Percentiles rank a stretch among this genome's conserved stretches.
These are phyloP conservation scores for Telopea speciosissima DNA, from an alignment of 177 flowering plant species.

Conservation along the genomic window DNA sequence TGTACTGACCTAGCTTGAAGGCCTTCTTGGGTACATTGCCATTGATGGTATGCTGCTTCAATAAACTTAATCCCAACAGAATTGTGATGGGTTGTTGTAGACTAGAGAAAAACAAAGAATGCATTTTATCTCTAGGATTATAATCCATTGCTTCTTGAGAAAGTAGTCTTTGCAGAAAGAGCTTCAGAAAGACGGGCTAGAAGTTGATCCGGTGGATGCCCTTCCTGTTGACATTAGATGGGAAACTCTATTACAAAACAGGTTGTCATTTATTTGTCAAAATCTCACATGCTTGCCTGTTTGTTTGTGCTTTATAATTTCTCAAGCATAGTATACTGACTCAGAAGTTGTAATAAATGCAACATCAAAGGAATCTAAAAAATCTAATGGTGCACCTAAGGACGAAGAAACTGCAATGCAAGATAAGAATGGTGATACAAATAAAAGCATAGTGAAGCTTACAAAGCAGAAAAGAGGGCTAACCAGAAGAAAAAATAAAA, in stretches of 20 bases:
- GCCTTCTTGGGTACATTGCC: too few species aligned
- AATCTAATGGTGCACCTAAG: constrained; percentile 19
- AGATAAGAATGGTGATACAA: constrained; percentile 21
- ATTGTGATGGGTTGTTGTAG: too few species aligned
- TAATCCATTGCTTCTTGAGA: constrained; percentile 8
- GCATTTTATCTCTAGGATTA: too few species aligned
- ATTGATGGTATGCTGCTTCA: too few species aligned
- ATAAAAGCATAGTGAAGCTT: constrained; percentile 38
- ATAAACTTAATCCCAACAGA: too few species aligned
- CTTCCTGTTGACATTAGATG: constrained; percentile 80
- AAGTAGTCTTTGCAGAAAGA: too few species aligned
- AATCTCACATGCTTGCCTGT: not conserved
- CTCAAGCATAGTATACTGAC: not conserved
- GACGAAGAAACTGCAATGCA: constrained; percentile 29
- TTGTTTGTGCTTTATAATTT: not conserved
- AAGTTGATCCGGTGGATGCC: constrained; percentile 72
- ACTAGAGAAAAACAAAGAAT: too few species aligned
- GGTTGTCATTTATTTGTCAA: constrained; percentile 20
- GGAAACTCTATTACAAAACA: constrained; percentile 53
- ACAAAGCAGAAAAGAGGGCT: constrained; percentile 78
- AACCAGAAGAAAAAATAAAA: constrained; percentile 72
- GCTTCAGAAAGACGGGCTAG: constrained; percentile 24
- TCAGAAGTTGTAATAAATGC: constrained; percentile 10
- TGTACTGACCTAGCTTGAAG: too few species aligned
- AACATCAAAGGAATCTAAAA: constrained; percentile 31